These are phyloP conservation scores for Penicillium sp. DNA, from an alignment of 2,329 filamentous ascomycete genomes.

Conservation along the genomic window DNA sequence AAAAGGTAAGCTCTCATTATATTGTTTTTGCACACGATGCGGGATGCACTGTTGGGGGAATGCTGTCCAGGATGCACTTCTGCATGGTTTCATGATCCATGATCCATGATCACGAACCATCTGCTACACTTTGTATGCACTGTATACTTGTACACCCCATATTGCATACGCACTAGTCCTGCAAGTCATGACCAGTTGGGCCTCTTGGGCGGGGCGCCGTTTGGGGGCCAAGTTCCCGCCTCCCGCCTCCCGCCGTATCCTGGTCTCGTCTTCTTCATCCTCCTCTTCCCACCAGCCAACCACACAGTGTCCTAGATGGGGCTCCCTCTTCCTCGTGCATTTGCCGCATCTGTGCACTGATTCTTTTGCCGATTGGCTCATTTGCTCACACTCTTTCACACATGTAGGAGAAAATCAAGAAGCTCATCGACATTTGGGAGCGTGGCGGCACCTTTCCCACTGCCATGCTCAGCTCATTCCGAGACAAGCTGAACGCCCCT, in stretches of 20 bases:
- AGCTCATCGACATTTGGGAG: conserved; percentile 97
- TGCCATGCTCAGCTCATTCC: conserved; percentile 80
- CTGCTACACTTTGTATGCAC: neutral
- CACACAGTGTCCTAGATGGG: conserved; percentile 4
- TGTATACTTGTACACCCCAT: too few relatives aligned
- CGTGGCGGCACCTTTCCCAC: conserved; percentile 89
- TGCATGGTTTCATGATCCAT: neutral
- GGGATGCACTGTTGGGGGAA: neutral
- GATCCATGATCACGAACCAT: neutral
- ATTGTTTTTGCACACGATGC: neutral
- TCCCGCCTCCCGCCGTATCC: neutral
- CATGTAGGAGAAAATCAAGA: conserved; percentile 90
- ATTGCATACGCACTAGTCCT: conserved; percentile 53
- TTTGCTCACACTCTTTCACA: conserved; percentile 56
- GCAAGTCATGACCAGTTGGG: conserved; percentile 33
- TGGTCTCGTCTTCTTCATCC: neutral
- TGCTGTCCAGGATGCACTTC: neutral
- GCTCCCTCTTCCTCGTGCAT: neutral
- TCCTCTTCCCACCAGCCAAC: neutral
- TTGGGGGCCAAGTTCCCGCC: conserved; percentile 25
- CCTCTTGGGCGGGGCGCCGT: conserved; percentile 6
- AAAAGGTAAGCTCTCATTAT: conserved; percentile 80
- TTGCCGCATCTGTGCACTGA: neutral
- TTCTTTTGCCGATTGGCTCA: neutral
- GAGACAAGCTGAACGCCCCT: conserved; percentile 73